Evolutionary conservation across 2,329 filamentous ascomycete genomes (phyloP).

Genomic region (Trichoderma sp.): DNA sequence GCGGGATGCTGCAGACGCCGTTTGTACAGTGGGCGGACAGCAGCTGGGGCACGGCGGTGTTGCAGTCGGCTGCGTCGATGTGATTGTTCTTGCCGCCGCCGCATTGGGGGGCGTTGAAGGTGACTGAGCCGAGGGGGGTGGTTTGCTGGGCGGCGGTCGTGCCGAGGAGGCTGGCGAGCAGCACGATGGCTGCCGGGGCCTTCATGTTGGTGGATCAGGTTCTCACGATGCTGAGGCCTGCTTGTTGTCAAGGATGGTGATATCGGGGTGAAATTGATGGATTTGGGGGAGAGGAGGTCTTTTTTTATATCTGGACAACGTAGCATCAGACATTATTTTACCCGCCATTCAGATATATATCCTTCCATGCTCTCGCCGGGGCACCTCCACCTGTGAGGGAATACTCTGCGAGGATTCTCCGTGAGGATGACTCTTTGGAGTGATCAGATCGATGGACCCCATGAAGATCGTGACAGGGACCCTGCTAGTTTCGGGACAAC

Average conservation of each 20-base stretch:
- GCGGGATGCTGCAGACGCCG: conserved; percentile 15
- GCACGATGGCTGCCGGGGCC: conserved; percentile 7
- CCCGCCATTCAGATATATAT: not conserved
- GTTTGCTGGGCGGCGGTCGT: not conserved
- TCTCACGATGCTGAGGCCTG: too few relatives aligned
- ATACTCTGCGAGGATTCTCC: not conserved
- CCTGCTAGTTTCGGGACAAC: not conserved
- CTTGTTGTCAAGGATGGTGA: not conserved
- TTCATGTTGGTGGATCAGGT: not conserved
- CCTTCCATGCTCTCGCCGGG: too few relatives aligned
- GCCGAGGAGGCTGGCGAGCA: conserved; percentile 6
- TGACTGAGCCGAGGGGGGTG: not conserved
- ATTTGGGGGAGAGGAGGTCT: not conserved
- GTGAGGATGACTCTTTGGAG: not conserved
- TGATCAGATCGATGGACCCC: not conserved
- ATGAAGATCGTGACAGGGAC: not conserved
- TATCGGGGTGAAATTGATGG: not conserved
- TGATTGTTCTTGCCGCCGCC: not conserved
- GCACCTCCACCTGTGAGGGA: not conserved
- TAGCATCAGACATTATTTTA: not conserved
- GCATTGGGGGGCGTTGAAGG: conserved; percentile 1
- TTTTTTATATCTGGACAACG: not conserved
- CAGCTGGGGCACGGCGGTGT: conserved; percentile 9
- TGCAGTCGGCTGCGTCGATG: conserved; percentile 4
- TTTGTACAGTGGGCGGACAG: not conserved